Percentiles rank a stretch among this genome's conserved stretches.
These are phyloP conservation scores for Rhododendron ferrugineum DNA, from an alignment of 148 eudicot genomes.

Conservation along the genomic window DNA sequence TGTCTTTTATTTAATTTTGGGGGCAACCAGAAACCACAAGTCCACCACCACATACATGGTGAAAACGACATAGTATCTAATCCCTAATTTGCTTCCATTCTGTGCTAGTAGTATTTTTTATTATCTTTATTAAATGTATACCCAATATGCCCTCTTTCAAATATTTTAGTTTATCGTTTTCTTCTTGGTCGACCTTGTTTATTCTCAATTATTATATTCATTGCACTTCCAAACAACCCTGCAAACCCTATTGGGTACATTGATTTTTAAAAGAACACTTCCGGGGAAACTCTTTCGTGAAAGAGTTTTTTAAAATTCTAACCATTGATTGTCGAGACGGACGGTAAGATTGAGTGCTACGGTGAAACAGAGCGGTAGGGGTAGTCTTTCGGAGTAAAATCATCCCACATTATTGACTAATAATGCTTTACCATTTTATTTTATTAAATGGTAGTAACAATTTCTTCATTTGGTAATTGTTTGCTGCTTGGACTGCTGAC, in stretches of 20 bases:
- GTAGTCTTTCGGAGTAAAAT: too few relatives aligned
- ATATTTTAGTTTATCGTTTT: neutral
- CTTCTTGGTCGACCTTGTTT: neutral
- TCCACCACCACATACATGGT: neutral
- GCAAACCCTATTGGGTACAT: neutral
- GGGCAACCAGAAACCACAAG: neutral
- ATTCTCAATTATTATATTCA: neutral
- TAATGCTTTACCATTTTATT: too few relatives aligned
- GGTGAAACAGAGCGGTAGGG: too few relatives aligned
- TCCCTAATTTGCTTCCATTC: neutral
- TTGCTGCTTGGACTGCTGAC: too few relatives aligned
- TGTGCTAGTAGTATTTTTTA: neutral
- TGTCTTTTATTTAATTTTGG: neutral
- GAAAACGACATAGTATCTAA: neutral
- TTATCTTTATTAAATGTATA: neutral
- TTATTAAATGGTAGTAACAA: too few relatives aligned
- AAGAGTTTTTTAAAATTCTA: too few relatives aligned
- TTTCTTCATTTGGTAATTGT: too few relatives aligned
- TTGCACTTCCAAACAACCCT: neutral
- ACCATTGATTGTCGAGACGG: too few relatives aligned
- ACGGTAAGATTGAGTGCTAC: too few relatives aligned
- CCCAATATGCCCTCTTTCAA: neutral
- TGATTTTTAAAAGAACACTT: too few relatives aligned
- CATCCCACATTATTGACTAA: too few relatives aligned
- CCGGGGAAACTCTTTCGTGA: too few relatives aligned